phyloP scores from a whole-genome alignment of 768 basidiomycete genomes.

The Floccularia luteovirens region DNA sequence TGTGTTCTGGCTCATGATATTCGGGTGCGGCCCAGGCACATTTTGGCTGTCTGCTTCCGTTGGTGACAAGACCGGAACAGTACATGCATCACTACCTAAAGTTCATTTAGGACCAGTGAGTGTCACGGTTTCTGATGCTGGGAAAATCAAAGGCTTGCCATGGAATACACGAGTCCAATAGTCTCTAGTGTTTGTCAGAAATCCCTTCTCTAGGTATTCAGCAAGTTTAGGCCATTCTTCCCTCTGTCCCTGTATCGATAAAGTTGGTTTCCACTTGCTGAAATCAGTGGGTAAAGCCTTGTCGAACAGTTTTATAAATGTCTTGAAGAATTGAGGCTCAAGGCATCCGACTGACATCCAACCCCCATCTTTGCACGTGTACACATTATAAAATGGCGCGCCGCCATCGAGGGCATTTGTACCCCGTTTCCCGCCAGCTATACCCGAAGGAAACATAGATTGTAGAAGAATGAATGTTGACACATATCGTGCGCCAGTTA shows the following conservation, averaged over 20 bases:
- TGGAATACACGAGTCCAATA: slow-evolving; percentile 66
- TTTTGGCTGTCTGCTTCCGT: slow-evolving; percentile 47
- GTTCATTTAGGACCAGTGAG: not conserved
- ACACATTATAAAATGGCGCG: slow-evolving; percentile 71
- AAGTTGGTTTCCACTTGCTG: slow-evolving; percentile 49
- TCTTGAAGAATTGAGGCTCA: slow-evolving; percentile 64
- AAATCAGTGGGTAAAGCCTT: slow-evolving; percentile 34
- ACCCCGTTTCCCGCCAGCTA: slow-evolving; percentile 40
- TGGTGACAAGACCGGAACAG: slow-evolving; percentile 58
- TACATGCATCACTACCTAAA: slow-evolving; percentile 66
- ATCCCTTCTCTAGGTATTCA: slow-evolving; percentile 57
- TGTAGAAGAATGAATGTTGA: slow-evolving; percentile 63
- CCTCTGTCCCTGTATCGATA: slow-evolving; percentile 32
- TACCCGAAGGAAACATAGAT: slow-evolving; percentile 22
- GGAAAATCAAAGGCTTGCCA: slow-evolving; percentile 29
- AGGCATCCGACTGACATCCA: slow-evolving; percentile 77
- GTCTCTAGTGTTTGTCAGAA: slow-evolving; percentile 50
- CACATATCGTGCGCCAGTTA: slow-evolving; percentile 75
- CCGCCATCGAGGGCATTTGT: slow-evolving; percentile 66
- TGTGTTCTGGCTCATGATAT: slow-evolving; percentile 15
- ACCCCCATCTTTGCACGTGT: slow-evolving; percentile 62
- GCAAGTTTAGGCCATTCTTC: slow-evolving; percentile 51
- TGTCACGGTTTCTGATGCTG: not conserved
- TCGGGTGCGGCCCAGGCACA: slow-evolving; percentile 49
- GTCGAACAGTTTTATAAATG: slow-evolving; percentile 50